Conservation (phyloP, 2,329 filamentous ascomycete species). For the Sclerotinia subarctica region DNA sequence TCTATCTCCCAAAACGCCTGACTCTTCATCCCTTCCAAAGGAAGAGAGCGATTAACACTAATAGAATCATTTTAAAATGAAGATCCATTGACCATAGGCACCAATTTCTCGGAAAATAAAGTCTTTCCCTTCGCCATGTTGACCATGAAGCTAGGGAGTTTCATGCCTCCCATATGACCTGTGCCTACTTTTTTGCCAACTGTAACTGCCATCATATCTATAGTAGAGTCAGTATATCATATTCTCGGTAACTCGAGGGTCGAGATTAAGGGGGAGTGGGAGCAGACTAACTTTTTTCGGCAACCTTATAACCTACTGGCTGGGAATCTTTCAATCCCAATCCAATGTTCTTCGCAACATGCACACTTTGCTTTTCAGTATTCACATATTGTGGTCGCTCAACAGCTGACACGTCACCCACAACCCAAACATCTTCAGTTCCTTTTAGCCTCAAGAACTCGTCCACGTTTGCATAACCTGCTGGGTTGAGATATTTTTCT, state of each 20-base stretch:
- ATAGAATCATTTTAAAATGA: constrained; percentile 10
- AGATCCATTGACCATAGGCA: constrained; percentile 29
- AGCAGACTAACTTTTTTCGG: constrained; percentile 12
- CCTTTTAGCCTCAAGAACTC: constrained; percentile 49
- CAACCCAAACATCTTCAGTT: constrained; percentile 37
- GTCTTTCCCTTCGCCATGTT: constrained; percentile 30
- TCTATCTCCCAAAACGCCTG: neutral
- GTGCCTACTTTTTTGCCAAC: constrained; percentile 42
- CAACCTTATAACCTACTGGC: constrained; percentile 28
- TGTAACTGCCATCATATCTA: constrained; percentile 34
- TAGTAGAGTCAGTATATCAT: constrained; percentile 8
- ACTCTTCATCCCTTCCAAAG: neutral
- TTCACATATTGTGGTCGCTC: constrained; percentile 31
- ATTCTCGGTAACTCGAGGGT: neutral
- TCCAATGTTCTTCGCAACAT: constrained; percentile 33
- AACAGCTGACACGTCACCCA: constrained; percentile 33
- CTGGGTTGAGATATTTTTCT: constrained; percentile 44
- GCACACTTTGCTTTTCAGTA: constrained; percentile 27
- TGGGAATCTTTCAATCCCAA: constrained; percentile 24
- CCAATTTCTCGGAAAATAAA: constrained; percentile 32
- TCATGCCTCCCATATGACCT: constrained; percentile 35
- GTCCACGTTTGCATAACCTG: constrained; percentile 49
- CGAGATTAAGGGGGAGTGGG: constrained; percentile 1
- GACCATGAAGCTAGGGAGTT: constrained; percentile 34
- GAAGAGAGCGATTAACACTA: neutral